phyloP scores from a whole-genome alignment of 352 stramenopile species.

The Thalassiosira ordinaria region DNA sequence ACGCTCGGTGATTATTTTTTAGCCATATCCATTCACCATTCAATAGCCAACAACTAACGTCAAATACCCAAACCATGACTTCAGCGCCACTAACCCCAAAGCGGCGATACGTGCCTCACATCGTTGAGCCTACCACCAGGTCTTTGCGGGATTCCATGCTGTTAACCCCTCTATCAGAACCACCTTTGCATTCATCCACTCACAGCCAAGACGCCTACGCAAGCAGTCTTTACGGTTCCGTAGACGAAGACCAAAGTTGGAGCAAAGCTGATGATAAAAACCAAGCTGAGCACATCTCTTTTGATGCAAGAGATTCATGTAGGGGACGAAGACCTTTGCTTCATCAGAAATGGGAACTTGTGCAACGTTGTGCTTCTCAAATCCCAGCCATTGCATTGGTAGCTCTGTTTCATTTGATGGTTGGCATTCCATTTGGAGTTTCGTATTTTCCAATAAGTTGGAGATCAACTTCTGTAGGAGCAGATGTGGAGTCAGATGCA shows the following conservation, averaged over 20 bases:
- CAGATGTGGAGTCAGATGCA: neutral
- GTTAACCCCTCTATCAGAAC: too few relatives aligned
- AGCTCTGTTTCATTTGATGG: constrained; percentile 43
- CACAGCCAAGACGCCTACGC: neutral
- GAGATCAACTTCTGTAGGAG: constrained; percentile 30
- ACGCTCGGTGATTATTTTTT: too few relatives aligned
- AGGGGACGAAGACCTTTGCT: constrained; percentile 15
- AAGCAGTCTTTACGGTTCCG: constrained; percentile 18
- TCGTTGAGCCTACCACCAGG: constrained; percentile 3
- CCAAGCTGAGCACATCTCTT: constrained; percentile 7
- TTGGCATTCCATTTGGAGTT: constrained; percentile 57
- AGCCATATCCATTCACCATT: too few relatives aligned
- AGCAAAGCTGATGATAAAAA: constrained; percentile 15
- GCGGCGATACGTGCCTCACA: constrained; percentile 2
- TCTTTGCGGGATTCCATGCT: constrained; percentile 19
- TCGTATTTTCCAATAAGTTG: constrained; percentile 56
- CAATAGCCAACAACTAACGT: too few relatives aligned
- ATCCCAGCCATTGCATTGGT: constrained; percentile 24
- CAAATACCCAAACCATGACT: neutral
- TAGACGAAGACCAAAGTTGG: neutral
- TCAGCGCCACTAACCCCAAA: neutral
- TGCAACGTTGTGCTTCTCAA: constrained; percentile 11
- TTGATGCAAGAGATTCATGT: neutral
- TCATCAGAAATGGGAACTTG: constrained; percentile 15
- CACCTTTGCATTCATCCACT: too few relatives aligned